Percentiles rank a stretch among this genome's conserved stretches.
Evolutionary conservation across 768 basidiomycete genomes (phyloP).

Genomic region (Macrolepiota fuliginosa): DNA sequence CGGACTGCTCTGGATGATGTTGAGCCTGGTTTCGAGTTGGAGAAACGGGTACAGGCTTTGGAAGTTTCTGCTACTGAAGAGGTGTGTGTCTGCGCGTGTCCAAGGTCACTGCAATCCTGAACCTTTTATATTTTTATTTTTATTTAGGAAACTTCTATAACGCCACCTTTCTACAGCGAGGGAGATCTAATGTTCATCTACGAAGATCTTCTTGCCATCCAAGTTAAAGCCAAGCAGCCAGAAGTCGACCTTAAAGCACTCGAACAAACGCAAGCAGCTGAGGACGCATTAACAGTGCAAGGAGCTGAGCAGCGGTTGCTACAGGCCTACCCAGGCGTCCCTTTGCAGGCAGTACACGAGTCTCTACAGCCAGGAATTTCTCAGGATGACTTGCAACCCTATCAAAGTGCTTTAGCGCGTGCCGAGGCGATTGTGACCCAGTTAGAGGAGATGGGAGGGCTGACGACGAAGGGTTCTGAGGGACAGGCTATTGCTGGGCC

Average conservation of each 20-base stretch:
- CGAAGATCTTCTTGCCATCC: conserved; percentile 17
- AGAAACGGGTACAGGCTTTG: conserved; percentile 14
- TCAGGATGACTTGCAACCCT: conserved; percentile 17
- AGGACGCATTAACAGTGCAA: conserved; percentile 8
- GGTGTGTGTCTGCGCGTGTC: neutral
- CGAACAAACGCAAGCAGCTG: conserved; percentile 1
- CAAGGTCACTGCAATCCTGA: no score
- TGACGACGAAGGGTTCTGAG: conserved; percentile 15
- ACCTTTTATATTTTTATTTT: no score
- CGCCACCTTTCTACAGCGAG: conserved; percentile 12
- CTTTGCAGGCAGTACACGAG: conserved; percentile 1
- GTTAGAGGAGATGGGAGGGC: conserved; percentile 25
- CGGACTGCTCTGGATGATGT: neutral
- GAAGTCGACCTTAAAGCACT: conserved; percentile 7
- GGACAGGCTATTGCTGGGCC: conserved; percentile 12
- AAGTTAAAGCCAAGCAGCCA: conserved; percentile 8
- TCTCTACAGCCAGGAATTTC: neutral
- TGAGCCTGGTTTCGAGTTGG: conserved; percentile 8
- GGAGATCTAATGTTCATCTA: conserved; percentile 16
- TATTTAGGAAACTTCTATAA: conserved; percentile 11
- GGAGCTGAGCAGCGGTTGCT: neutral
- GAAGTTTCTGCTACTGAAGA: conserved; percentile 12
- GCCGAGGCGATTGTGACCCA: conserved; percentile 33
- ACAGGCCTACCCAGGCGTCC: conserved; percentile 3
- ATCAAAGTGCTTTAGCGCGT: conserved; percentile 32